These are phyloP conservation scores for Parietichytrium sp. DNA, from an alignment of 108 stramenopile species.

Conservation along the genomic window DNA sequence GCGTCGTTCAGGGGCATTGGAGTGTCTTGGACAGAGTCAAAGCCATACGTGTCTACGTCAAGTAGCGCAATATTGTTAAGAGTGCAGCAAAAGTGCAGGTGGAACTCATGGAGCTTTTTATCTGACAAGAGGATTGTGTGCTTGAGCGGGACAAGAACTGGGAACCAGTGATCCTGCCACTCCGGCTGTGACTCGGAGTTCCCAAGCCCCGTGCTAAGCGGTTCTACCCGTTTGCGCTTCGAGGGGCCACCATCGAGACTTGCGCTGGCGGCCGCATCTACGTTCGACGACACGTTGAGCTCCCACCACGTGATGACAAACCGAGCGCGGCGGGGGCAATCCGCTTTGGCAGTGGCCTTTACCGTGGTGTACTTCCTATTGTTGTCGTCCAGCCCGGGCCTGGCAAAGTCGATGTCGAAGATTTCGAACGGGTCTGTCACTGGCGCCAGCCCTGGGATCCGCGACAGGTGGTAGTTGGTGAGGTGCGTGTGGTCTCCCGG, in stretches of 20 bases:
- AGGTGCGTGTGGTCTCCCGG: neutral
- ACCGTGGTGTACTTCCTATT: neutral
- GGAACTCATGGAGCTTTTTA: too few relatives aligned
- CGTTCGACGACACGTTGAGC: conserved; percentile 33
- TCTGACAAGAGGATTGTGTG: too few relatives aligned
- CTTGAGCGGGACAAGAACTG: conserved; percentile 48
- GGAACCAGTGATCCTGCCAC: conserved; percentile 62
- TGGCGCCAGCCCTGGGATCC: neutral
- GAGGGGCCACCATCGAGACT: conserved; percentile 39
- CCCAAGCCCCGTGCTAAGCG: neutral
- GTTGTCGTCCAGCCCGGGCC: conserved; percentile 40
- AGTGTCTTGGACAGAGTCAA: too few relatives aligned
- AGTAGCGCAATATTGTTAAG: too few relatives aligned
- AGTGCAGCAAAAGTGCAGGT: too few relatives aligned
- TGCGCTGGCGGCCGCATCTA: neutral
- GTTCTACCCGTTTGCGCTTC: too few relatives aligned
- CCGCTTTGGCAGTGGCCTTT: conserved; percentile 45
- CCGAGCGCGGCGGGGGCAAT: too few relatives aligned
- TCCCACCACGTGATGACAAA: conserved; percentile 60
- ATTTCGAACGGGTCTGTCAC: conserved; percentile 28
- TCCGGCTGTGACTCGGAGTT: conserved; percentile 39
- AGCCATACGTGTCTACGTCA: too few relatives aligned
- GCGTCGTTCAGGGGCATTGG: too few relatives aligned
- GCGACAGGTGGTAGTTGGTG: neutral
- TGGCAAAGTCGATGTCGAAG: conserved; percentile 40